These are phyloP conservation scores for Mycena crocata DNA, from an alignment of 768 basidiomycete genomes.

Conservation along the genomic window DNA sequence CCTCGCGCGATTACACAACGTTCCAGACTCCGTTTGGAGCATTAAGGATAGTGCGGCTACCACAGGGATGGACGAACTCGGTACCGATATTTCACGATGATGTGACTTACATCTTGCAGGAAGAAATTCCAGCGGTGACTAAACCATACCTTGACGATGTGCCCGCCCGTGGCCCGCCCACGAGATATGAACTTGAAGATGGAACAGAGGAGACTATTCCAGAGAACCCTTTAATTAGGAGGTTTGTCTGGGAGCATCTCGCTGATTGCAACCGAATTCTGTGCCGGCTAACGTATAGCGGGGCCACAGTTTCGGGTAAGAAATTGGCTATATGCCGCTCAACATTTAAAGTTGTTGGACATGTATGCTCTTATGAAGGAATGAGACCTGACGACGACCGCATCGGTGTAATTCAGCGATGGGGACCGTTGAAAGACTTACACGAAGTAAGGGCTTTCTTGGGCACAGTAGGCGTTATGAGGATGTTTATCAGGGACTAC, in stretches of 20 bases:
- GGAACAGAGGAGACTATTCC: slow-evolving; percentile 34
- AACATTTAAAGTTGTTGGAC: slow-evolving; percentile 3
- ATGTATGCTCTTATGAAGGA: slow-evolving; percentile 2
- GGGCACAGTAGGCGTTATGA: background rate
- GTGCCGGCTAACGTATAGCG: slow-evolving; percentile 41
- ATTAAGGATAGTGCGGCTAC: slow-evolving; percentile 35
- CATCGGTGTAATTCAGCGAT: background rate
- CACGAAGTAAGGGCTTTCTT: background rate
- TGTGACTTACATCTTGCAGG: slow-evolving; percentile 5
- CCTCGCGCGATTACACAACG: slow-evolving; percentile 45
- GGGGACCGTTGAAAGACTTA: background rate
- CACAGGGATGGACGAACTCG: slow-evolving; percentile 44
- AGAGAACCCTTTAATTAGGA: slow-evolving; percentile 41
- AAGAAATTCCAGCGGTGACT: slow-evolving; percentile 19
- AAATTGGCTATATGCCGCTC: background rate
- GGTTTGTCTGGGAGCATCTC: slow-evolving; percentile 53
- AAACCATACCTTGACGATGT: slow-evolving; percentile 32
- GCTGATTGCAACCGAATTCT: slow-evolving; percentile 48
- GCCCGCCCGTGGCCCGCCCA: background rate
- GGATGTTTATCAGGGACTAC: background rate
- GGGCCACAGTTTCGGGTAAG: slow-evolving; percentile 26
- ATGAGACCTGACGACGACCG: background rate
- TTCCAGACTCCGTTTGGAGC: slow-evolving; percentile 44
- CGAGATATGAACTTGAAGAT: background rate
- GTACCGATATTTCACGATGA: slow-evolving; percentile 24